Evolutionary conservation across 2,329 filamentous ascomycete genomes (phyloP).

Genomic region (Colletotrichum cuscutae): DNA sequence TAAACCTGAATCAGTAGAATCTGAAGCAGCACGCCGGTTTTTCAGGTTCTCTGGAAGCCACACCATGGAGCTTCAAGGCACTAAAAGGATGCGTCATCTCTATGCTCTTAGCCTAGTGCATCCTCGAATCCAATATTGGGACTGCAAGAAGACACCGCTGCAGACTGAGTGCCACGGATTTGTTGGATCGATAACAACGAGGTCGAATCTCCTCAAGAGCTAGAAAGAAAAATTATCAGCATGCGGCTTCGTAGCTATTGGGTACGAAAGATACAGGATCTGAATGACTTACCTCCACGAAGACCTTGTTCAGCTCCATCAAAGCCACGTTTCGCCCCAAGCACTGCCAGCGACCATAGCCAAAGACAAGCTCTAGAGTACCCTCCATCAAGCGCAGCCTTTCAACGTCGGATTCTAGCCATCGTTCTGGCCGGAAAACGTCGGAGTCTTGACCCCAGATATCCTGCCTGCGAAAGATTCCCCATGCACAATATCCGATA

Average conservation of each 20-base stretch:
- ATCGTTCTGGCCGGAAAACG: constrained; percentile 33
- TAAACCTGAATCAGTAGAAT: not conserved
- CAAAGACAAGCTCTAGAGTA: constrained; percentile 51
- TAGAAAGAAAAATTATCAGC: constrained; percentile 17
- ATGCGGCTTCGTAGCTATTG: not conserved
- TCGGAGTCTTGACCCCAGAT: constrained; percentile 29
- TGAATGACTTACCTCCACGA: constrained; percentile 43
- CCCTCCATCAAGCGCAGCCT: constrained; percentile 47
- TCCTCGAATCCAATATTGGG: constrained; percentile 2
- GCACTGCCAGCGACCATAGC: constrained; percentile 51
- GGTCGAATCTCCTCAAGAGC: constrained; percentile 44
- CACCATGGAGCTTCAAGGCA: not conserved
- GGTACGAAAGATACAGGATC: not conserved
- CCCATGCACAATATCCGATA: constrained; percentile 48
- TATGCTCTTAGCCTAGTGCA: not conserved
- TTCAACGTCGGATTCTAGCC: constrained; percentile 40
- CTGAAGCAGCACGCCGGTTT: not conserved
- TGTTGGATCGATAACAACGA: constrained; percentile 43
- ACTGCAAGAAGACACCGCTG: not conserved
- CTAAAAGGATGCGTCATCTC: not conserved
- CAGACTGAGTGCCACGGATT: constrained; percentile 40
- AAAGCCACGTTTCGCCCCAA: constrained; percentile 50
- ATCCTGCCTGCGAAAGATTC: constrained; percentile 40
- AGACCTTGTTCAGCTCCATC: constrained; percentile 47
- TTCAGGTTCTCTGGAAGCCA: not conserved